Percentiles rank a stretch among this genome's conserved stretches.
These are phyloP conservation scores for Chiua sp. DNA, from an alignment of 1,284 basidiomycete genomes.

Conservation along the genomic window DNA sequence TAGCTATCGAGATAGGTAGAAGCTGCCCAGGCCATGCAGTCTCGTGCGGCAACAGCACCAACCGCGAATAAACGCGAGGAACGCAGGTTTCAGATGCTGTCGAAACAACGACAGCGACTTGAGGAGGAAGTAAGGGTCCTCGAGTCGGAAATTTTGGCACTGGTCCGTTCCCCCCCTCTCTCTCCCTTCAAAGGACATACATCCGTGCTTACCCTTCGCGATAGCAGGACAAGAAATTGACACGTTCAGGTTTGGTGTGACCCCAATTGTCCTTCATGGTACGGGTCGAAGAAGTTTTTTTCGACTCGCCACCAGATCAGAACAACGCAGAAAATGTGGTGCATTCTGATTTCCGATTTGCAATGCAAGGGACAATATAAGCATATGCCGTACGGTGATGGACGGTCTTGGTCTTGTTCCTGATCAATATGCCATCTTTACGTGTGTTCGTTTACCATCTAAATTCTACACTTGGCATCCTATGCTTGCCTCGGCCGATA, in stretches of 20 bases:
- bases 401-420: background rate
- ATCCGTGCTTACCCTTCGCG: background rate
- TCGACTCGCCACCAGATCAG: too few species aligned
- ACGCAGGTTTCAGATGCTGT: constrained; percentile 62
- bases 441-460: background rate
- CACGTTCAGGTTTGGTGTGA: background rate
- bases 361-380: background rate
- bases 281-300: too few species aligned
- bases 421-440: too few species aligned
- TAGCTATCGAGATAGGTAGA: constrained; percentile 50
- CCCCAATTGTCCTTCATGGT: background rate
- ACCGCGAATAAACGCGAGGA: constrained; percentile 70
- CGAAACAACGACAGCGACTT: constrained; percentile 65
- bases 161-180: constrained; percentile 56
- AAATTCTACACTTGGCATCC: background rate
- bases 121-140: constrained; percentile 60
- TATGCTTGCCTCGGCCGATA: too few species aligned
- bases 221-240: constrained; percentile 31
- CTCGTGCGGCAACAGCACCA: constrained; percentile 49
- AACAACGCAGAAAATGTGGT: background rate
- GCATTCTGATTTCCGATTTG: background rate
- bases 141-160: constrained; percentile 60
- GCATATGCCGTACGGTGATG: background rate
- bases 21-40: constrained; percentile 47
- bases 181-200: background rate